A percentile compares a stretch with the other conserved stretches of the same genome.
phyloP scores from a whole-genome alignment of 2,329 filamentous ascomycete genomes.

The Aspergillus calidoustus region DNA sequence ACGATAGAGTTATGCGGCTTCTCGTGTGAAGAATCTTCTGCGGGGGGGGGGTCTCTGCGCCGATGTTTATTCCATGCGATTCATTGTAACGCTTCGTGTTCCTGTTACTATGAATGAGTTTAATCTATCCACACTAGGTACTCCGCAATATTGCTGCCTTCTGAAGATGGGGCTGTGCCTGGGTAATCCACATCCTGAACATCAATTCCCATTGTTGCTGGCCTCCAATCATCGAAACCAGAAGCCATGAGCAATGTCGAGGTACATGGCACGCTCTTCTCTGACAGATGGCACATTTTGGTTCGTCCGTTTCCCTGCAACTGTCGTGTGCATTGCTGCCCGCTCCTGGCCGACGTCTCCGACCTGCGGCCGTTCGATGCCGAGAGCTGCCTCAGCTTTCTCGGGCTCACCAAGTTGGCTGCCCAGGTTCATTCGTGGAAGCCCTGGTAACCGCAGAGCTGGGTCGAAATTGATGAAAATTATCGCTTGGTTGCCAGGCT shows the following conservation, averaged over 20 bases:
- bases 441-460: conserved; percentile 34
- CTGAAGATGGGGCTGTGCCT: background rate
- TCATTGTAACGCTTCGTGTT: background rate
- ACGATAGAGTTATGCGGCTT: background rate
- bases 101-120: background rate
- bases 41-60: background rate
- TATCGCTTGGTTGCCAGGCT: conserved; percentile 34
- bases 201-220: background rate
- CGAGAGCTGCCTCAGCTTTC: conserved; percentile 11
- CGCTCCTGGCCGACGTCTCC: conserved; percentile 20
- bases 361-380: conserved; percentile 22
- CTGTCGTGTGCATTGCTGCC: conserved; percentile 15
- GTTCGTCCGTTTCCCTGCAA: conserved; percentile 17
- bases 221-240: conserved; percentile 29
- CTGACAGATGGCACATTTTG: conserved; percentile 30
- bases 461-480: conserved; percentile 49
- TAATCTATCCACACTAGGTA: background rate
- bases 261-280: conserved; percentile 34
- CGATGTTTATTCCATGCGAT: background rate
- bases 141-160: background rate
- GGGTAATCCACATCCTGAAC: background rate
- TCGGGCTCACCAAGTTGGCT: background rate
- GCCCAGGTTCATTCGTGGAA: conserved; percentile 19
- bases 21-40: background rate
- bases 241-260: conserved; percentile 32